phyloP scores from a whole-genome alignment of 257 asterid genomes.

The Cruciata laevipes region DNA sequence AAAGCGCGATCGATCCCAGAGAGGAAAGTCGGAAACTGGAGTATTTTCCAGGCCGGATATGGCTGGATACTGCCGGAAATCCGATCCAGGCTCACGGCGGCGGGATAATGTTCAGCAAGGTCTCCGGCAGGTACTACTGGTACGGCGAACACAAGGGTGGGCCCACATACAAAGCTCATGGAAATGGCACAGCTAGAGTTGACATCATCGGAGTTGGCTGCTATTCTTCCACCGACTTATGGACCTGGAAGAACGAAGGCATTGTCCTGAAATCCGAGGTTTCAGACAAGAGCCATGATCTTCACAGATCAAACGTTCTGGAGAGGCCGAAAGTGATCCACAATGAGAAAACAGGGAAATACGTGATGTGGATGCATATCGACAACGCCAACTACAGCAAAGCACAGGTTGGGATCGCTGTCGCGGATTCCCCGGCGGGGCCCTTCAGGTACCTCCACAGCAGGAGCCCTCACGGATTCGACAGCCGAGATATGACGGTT shows the following conservation, averaged over 20 bases:
- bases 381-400: conserved; percentile 50
- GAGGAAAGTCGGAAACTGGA: conserved; percentile 13
- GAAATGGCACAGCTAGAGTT: conserved; percentile 48
- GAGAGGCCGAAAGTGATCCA: conserved; percentile 76
- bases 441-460: conserved; percentile 48
- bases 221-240: conserved; percentile 55
- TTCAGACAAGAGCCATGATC: conserved; percentile 33
- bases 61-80: conserved; percentile 66
- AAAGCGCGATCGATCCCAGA: conserved; percentile 35
- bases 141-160: conserved; percentile 66
- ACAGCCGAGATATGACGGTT: conserved; percentile 63
- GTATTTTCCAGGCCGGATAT: conserved; percentile 41
- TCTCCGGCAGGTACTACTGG: conserved; percentile 47
- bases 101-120: conserved; percentile 41
- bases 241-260: conserved; percentile 68
- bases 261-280: conserved; percentile 46
- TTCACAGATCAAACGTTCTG: conserved; percentile 44
- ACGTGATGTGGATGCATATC: conserved; percentile 76
- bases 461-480: conserved; percentile 58
- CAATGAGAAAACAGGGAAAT: conserved; percentile 36
- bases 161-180: conserved; percentile 32
- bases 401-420: conserved; percentile 61
- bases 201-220: conserved; percentile 67
- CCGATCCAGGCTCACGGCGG: conserved; percentile 82
- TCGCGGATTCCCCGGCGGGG: conserved; percentile 46